Evolutionary conservation across 306 rosid genomes (phyloP).

Genomic region (Bauhinia variegata): DNA sequence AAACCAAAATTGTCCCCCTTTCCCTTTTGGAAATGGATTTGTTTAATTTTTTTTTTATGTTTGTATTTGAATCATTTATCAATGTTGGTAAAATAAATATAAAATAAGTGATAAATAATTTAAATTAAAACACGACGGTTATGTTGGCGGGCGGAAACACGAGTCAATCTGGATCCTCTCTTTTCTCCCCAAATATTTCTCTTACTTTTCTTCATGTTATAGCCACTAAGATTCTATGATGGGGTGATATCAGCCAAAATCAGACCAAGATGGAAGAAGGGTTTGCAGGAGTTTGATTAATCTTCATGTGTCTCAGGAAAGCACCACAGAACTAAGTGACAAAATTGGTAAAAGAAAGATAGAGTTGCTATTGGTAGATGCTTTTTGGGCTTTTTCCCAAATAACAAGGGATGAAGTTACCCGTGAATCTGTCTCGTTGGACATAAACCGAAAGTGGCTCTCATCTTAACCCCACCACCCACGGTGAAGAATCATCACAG

Average conservation of each 20-base stretch:
- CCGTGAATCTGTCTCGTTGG: conserved; percentile 74
- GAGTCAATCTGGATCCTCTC: too few species aligned
- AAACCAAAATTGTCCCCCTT: conserved; percentile 35
- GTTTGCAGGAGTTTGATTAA: neutral
- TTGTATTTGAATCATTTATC: too few species aligned
- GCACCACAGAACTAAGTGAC: conserved; percentile 50
- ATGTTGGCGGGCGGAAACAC: too few species aligned
- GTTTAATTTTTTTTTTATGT: too few species aligned
- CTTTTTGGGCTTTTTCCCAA: conserved; percentile 47
- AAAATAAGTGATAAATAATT: too few species aligned
- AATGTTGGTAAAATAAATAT: too few species aligned
- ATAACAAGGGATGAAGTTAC: conserved; percentile 59
- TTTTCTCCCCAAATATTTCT: conserved; percentile 35
- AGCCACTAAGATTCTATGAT: conserved; percentile 18
- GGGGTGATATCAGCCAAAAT: conserved; percentile 19
- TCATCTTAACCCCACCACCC: conserved; percentile 52
- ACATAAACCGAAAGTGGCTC: conserved; percentile 52
- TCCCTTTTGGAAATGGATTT: too few species aligned
- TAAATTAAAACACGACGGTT: too few species aligned
- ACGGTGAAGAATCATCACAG: conserved; percentile 61
- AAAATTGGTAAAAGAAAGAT: conserved; percentile 46
- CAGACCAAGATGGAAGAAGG: conserved; percentile 13
- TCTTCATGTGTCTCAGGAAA: conserved; percentile 17
- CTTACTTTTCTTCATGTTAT: conserved; percentile 19
- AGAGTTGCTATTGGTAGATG: conserved; percentile 23